Base-by-base conservation (phyloP, 2,329 filamentous ascomycete species). In the Trichophyton mentagrophytes region DNA sequence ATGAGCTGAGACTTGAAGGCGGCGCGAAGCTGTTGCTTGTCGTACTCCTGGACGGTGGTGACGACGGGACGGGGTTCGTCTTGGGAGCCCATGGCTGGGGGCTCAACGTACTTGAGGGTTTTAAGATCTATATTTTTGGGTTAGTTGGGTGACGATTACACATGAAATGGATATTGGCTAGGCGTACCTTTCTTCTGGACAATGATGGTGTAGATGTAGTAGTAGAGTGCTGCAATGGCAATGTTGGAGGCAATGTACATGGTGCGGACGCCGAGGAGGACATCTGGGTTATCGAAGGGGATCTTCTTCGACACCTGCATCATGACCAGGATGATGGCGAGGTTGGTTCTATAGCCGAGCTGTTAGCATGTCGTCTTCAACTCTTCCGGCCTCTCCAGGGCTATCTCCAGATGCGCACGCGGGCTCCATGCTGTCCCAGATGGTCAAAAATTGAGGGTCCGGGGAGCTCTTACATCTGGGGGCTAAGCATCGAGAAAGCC, bases 271-370 rank as follows among this genome's bases (percentile, higher is more conserved):
- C 79, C 76, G 67, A 82, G 82, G 61, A 88, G 78, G 56, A 87
- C 83, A 64, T 82, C 79, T n/a, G 84, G 90, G 72, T 97, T 87
- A 33, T 97, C 92, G 71, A 97, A 96, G 57, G 91, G 90, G 64
- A 99, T 85, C 77, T 87, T 89, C 84, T 97, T 97, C 69, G 90
- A 88, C 64, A 95, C 88, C 82, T 96, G 92, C 90, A 97, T 96
- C 87, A 96, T 95, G 73, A 89, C 88, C 68, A 96, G 84, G 79
- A 95, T 91, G 85, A 96, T 90, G 79, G 89, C 81, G 75, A 96
- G 82, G 82, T 96, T 96, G 75, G 88, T 89, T 70, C 90, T 95
- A 76, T 67, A 65, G 60, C 64, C 64, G 61, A 42, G n/a, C 33
- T 40, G 27, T 38, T 40, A 57, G 55, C 27, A 17, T 17, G 30